Evolutionary conservation across 2,329 filamentous ascomycete species (phyloP), one percentile per base, ranked within the genome.

Genomic region (Xylariaceae sp.): DNA sequence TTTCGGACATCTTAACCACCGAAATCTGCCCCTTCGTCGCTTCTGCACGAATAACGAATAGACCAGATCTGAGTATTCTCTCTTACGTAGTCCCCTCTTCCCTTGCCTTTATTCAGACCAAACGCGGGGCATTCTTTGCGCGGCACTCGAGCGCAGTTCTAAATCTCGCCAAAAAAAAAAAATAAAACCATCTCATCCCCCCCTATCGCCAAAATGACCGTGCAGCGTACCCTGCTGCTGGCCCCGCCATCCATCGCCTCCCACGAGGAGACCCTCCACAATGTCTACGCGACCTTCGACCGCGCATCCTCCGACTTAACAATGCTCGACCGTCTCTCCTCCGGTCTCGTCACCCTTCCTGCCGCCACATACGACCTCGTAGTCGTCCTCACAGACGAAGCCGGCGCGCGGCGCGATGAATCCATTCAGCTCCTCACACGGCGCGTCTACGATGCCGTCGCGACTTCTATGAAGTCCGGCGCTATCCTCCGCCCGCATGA

Each of bases 251-350:
- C 92, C 23, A 84, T 97, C 68, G 88, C 94, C 66, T 85, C 90
- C 57, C 88, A 96, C 75, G 90, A 92, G 66, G 87, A 90, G 66
- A 86, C 86, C 68, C 82, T 97, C 65, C 83, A 85, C 65, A 78
- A 79, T 66, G 80, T 94, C 63, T 84, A 96, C 69, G 80, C 85
- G 60, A 79, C 85, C 59, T 86, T 90, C 77, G 86, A 94, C 73
- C 88, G 91, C 71, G 78, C 82, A 64, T 79, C 82, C 51, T 93
- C 92, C 63, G 94, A 99, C 72, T 81, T 99, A 56, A 94, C 97
- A 75, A 99, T 99, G 94, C 88, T 99, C 62, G 94, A 99, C 77
- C 90, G 94, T 55, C 83, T 99, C 47, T 86, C 89, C 1, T 84
- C 89, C 41, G 91, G 91, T 62, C 80, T 96, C 44, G 90, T 94